Conservation (phyloP, 805 yeast species). For the Pichia insulana region DNA sequence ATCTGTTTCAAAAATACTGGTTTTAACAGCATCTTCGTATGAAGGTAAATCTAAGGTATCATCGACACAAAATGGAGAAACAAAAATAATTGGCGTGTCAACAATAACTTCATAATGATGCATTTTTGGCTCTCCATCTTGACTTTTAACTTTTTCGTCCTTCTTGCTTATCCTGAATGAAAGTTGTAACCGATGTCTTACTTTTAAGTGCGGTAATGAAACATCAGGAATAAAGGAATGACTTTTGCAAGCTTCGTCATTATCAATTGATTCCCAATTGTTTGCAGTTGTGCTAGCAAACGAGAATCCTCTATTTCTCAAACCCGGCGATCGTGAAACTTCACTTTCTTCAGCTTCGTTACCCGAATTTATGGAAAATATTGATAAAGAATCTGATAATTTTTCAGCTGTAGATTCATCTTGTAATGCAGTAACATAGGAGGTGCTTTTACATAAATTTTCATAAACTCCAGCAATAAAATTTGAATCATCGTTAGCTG, state of each 20-base stretch:
- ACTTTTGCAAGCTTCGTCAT: not conserved
- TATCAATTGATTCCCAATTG: not conserved
- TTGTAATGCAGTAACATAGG: slow-evolving; percentile 19
- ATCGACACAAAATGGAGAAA: slow-evolving; percentile 33
- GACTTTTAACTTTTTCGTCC: slow-evolving; percentile 32
- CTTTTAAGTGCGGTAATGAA: slow-evolving; percentile 52
- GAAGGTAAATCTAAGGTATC: slow-evolving; percentile 33
- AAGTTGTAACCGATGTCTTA: slow-evolving; percentile 62
- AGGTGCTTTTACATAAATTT: slow-evolving; percentile 17
- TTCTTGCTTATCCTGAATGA: slow-evolving; percentile 60
- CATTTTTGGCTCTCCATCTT: slow-evolving; percentile 33
- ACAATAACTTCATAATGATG: slow-evolving; percentile 77
- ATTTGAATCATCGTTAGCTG: slow-evolving; percentile 25
- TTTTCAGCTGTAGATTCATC: slow-evolving; percentile 13
- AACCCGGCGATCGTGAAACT: slow-evolving; percentile 4
- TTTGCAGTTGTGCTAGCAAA: slow-evolving; percentile 6
- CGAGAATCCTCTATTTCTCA: slow-evolving; percentile 13
- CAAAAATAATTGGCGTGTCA: slow-evolving; percentile 60
- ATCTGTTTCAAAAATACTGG: slow-evolving; percentile 13
- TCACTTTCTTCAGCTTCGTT: slow-evolving; percentile 16
- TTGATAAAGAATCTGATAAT: slow-evolving; percentile 16
- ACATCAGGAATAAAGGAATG: slow-evolving; percentile 49
- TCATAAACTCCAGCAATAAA: slow-evolving; percentile 22
- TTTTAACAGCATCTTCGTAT: slow-evolving; percentile 26
- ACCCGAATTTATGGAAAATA: slow-evolving; percentile 22